phyloP scores from a whole-genome alignment of 2,329 filamentous ascomycete genomes.

The Pseudogymnoascus sp. region DNA sequence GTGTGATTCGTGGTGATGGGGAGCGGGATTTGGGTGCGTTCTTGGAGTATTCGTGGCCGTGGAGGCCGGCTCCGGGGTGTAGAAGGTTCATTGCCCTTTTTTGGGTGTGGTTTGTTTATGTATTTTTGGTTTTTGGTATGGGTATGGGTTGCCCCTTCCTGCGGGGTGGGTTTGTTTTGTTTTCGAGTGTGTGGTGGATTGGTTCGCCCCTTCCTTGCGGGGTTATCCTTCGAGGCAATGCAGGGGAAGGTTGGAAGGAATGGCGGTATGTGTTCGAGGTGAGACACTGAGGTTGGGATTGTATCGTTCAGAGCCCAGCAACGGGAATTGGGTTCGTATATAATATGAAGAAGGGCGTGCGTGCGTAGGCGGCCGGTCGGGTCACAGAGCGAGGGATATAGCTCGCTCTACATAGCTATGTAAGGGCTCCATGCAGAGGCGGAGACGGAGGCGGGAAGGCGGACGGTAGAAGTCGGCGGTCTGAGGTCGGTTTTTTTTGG shows the following conservation, averaged over 20 bases:
- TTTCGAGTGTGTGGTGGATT: not conserved
- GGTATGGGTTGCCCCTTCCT: not conserved
- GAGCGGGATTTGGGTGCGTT: constrained; percentile 27
- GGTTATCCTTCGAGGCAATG: not conserved
- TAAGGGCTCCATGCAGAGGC: not conserved
- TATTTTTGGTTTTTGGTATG: not conserved
- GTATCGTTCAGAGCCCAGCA: not conserved
- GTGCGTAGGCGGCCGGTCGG: not conserved
- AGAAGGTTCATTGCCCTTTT: constrained; percentile 31
- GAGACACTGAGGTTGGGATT: not conserved
- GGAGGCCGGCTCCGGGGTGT: constrained; percentile 51
- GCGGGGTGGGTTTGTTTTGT: not conserved
- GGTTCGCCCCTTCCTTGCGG: not conserved
- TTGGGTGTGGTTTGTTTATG: not conserved
- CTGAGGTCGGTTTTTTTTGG: not conserved
- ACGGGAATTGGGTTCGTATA: not conserved
- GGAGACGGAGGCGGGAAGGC: not conserved
- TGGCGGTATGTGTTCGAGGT: not conserved
- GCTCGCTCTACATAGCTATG: not conserved
- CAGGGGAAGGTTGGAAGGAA: not conserved
- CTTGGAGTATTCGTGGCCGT: constrained; percentile 52
- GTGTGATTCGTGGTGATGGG: not conserved
- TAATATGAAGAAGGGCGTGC: not conserved
- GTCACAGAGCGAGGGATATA: not conserved
- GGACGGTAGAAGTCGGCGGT: not conserved